A percentile compares a stretch with the other conserved stretches of the same genome.
phyloP scores from a whole-genome alignment of 2,329 filamentous ascomycete genomes.

The Verticillium dahliae region DNA sequence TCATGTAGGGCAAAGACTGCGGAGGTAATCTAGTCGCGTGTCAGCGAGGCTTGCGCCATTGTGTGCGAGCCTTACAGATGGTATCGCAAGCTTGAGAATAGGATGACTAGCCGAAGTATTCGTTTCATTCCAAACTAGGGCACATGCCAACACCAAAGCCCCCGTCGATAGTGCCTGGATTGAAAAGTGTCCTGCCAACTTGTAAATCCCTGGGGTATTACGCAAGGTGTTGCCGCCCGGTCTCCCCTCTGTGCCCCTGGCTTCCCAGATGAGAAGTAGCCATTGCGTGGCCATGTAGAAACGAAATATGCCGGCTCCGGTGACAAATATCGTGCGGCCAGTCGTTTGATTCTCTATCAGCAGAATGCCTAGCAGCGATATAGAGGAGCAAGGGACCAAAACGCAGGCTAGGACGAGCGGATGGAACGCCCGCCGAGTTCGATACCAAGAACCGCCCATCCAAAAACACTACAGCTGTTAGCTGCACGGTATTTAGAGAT shows the following conservation, averaged over 20 bases:
- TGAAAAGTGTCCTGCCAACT: neutral
- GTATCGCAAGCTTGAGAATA: neutral
- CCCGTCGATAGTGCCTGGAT: neutral
- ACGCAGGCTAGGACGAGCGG: neutral
- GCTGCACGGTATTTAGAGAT: neutral
- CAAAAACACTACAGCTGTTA: neutral
- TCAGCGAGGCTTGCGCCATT: neutral
- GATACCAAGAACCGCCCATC: neutral
- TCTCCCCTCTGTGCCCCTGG: neutral
- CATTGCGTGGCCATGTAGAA: neutral
- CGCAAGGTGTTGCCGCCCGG: neutral
- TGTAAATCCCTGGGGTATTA: neutral
- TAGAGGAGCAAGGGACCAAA: neutral
- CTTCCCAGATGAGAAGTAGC: neutral
- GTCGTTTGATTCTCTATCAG: neutral
- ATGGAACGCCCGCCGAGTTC: neutral
- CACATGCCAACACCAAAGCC: neutral
- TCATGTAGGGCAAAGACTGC: neutral
- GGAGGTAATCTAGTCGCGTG: neutral
- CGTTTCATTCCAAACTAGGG: neutral
- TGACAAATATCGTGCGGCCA: neutral
- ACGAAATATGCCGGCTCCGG: neutral
- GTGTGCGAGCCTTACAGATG: neutral
- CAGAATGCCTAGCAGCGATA: neutral
- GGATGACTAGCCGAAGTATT: neutral